Conservation (phyloP, 805 yeast species). For the Lachancea quebecensis region DNA sequence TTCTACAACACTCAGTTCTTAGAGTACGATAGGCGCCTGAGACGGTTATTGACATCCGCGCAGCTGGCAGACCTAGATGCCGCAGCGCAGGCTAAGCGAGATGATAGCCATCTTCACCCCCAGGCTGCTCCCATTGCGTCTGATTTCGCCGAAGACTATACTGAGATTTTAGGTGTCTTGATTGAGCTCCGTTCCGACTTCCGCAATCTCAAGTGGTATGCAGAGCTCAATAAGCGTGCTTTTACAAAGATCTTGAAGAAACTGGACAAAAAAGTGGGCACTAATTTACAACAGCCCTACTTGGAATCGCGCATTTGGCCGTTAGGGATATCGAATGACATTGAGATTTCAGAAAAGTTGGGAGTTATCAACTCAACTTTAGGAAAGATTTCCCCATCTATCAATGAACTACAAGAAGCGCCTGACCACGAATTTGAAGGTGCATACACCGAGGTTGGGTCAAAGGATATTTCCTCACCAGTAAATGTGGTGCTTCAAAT, state of each 20-base stretch:
- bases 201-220: conserved; percentile 87
- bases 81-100: neutral
- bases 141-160: conserved; percentile 39
- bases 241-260: conserved; percentile 84
- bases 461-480: conserved; percentile 3
- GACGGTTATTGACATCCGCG: conserved; percentile 37
- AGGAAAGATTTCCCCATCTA: conserved; percentile 44
- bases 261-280: conserved; percentile 75
- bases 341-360: conserved; percentile 49
- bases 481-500: conserved; percentile 13
- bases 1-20: conserved; percentile 66
- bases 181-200: conserved; percentile 69
- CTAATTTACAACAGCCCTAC: conserved; percentile 48
- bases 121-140: conserved; percentile 9
- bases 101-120: neutral
- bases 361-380: conserved; percentile 45
- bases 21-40: conserved; percentile 69
- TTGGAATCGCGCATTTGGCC: conserved; percentile 64
- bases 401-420: conserved; percentile 11
- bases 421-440: neutral
- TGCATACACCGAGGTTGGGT: neutral
- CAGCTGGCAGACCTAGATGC: conserved; percentile 17
- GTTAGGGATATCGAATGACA: conserved; percentile 69
- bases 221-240: conserved; percentile 87
- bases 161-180: conserved; percentile 58